Base-by-base conservation (phyloP, 139 green algal genomes). In the Axilococcus clingmanii region DNA sequence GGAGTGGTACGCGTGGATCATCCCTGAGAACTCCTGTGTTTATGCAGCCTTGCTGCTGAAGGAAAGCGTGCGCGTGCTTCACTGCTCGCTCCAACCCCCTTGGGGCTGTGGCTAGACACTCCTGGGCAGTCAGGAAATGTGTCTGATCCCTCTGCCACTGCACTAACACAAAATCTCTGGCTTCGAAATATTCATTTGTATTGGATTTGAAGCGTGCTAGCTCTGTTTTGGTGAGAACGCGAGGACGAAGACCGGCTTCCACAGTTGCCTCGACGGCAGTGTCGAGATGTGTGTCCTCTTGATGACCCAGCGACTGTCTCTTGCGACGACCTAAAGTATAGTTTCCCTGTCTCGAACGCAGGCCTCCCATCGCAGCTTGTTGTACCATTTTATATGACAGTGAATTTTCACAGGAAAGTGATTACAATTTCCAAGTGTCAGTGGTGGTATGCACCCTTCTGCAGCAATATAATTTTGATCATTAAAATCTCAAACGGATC, bases 41-140 rank as follows among this genome's bases (percentile, higher is more conserved):
- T 63, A 90, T 84, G 58, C 57, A 59, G 1, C 80, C 81, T 47
- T 85, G 66, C 25, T 74, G 54, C 7, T 68, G 41, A 30, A 90
- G 48, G 56, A 86, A 90, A 20, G 48, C 4, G 37, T 74, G 72
- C 3, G 67, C 63, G 15, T 73, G 54, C 1, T 30, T 23, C 19
- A 76, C 40, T 11, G 65, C 27, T 24, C 16, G 12, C 1, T 42
- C 33, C 55, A 55, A 4, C n/a, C 48, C 5, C 34, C 40, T n/a
- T 36, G 20, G 25, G 30, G 19, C 17, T 57, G 25, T 24, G 76
- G 66, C 59, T 12, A 75, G 4, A 32, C 69, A 74, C 4, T 53
- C 47, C 1, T 59, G 40, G 15, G 66, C 43, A 23, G 52, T 59
- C 11, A 85, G 48, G 25, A 66, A 68, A 8, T 43, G 12, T 5